Base-by-base conservation (phyloP, 108 stramenopile genomes). In the Nitzschia sp. region DNA sequence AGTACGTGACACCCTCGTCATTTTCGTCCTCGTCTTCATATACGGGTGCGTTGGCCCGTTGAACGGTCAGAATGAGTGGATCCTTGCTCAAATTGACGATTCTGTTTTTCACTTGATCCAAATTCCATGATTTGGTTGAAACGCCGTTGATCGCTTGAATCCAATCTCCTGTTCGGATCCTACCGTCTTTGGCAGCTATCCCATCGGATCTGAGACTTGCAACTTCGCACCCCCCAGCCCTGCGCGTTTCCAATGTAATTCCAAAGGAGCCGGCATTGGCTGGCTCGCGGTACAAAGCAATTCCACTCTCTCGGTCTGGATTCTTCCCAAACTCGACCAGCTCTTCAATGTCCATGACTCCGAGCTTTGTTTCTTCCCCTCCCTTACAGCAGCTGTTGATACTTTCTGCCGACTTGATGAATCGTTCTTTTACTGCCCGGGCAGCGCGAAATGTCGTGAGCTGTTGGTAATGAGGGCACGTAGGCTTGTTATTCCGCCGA, bases 311-410 rank as follows among this genome's bases (percentile, higher is more conserved):
- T 16, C 65, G 9, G 55, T 82, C 53, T 2, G 87, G 86, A 64
- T 85, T 68, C 26, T 79, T 74, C 15, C 88, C 91, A 63, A 92
- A 92, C 3, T 66, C 56, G 1, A 86, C 76, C 31, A 92, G 57
- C 58, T 92, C 91, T 77, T 92, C 91, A 75, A 92, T 83, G 54
- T 92, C 91, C 61, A 87, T 86, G 1, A 83, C 74, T 17, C 91
- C 91, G 38, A 76, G 74, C 60, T 75, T 85, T 8, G 87, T 73
- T 53, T 86, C 47, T 45, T 81, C 84, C 30, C 90, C 90, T 31
- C 90, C 90, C 23, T 61, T 23, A 1, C 69, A 66, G 36, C 82
- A 85, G 41, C 80, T 76, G 41, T 77, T 55, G 16, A 82, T 77
- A 2, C 67, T 13, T 35, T 75, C 50, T 25, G 63, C 56, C 44